Conservation (phyloP, 805 yeast species). For the Lipomyces yamadae region DNA sequence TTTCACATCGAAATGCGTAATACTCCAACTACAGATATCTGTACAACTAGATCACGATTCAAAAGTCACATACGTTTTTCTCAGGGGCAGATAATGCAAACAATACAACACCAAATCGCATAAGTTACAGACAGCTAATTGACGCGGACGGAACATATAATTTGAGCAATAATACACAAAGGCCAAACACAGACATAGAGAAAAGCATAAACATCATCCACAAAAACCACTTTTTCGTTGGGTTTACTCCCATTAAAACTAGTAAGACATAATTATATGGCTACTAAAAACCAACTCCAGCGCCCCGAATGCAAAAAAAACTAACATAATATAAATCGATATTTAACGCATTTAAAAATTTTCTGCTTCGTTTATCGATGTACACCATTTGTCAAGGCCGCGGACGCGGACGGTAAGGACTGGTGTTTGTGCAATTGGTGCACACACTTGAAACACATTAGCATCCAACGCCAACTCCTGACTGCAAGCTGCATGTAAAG, state of each 20-base stretch:
- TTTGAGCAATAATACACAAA: not conserved
- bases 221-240: not conserved
- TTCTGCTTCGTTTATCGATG: not conserved
- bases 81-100: not conserved
- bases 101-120: not conserved
- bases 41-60: no score
- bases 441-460: constrained; percentile 22
- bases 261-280: not conserved
- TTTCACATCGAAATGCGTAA: no score
- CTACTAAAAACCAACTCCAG: not conserved
- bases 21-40: no score
- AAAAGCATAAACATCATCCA: not conserved
- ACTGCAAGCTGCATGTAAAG: not conserved
- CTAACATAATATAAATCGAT: not conserved
- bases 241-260: not conserved
- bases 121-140: not conserved
- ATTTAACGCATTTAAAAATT: no score
- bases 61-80: no score
- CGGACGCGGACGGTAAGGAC: not conserved
- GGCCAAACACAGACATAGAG: not conserved
- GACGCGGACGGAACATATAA: not conserved
- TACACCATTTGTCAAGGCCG: not conserved
- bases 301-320: not conserved
- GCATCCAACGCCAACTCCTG: not conserved
- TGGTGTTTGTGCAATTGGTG: constrained; percentile 27